Evolutionary conservation across 306 rosid genomes (phyloP), one percentile per base, ranked within the genome.

Genomic region (Sechiopsis laciniata): DNA sequence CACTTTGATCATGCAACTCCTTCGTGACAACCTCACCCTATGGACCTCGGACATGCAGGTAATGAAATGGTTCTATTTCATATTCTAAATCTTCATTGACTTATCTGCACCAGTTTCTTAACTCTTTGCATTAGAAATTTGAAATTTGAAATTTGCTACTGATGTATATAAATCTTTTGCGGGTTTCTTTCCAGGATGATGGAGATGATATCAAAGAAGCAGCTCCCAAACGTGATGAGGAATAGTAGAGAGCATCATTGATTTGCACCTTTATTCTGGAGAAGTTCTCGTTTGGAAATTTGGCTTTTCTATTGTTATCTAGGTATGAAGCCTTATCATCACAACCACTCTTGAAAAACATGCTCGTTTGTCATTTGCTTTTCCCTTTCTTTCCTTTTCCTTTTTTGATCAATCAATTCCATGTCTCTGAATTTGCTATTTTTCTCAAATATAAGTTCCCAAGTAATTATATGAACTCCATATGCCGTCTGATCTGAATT

Each of bases 1-100:
- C 88, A 95, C 99, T 77, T 85, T 95, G 96, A 95, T 95, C 84
- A 95, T 95, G 97, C 97, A 95, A 80, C 91, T 95, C 73, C 99
- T 95, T 46, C 99, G 99, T 70, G 99, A 95, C 68, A 95, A 95
- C 85, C 96, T 95, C 81, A 91, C 99, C 54, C 97, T 95, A 11
- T 95, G 99, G 97, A 95, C 97, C 71, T 95, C 96, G 14, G 99
- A 95, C 82, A 91, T 95, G 99, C 99, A 95, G 97, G 99, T 91
- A 78, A 19, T 67, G 53, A 48, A 74, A 16, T 46, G 20, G 9
- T 14, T 17, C 9, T 24, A 2, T 56, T 19, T 68, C 10, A 69
- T 26, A 37, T 5, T 10, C 54, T 53, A n/a, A 53, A 53, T n/a
- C 61, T 76, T 22, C 16, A 60, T 1, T 12, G 20, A 68, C 55